Evolutionary conservation across 208 protist species (phyloP).

Genomic region (Leishmania turanica): DNA sequence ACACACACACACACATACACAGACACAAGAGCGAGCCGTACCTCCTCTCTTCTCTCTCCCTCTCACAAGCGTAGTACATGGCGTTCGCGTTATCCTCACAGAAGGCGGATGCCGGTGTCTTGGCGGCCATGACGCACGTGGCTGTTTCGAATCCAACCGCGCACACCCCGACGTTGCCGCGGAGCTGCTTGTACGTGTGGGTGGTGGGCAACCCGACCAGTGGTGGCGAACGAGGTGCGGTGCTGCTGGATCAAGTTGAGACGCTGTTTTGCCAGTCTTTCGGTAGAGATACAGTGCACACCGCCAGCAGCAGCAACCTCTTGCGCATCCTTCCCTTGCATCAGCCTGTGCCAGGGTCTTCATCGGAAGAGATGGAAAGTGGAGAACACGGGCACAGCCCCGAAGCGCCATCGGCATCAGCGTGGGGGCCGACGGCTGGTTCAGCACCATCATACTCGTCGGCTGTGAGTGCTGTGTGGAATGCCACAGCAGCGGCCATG

Average conservation of each 20-base stretch:
- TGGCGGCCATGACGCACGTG: neutral
- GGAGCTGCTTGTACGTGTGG: slow-evolving; percentile 35
- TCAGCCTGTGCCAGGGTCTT: neutral
- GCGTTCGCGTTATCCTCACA: neutral
- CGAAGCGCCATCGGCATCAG: neutral
- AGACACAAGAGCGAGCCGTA: neutral
- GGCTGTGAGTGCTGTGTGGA: slow-evolving; percentile 9
- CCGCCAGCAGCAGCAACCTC: slow-evolving; percentile 21
- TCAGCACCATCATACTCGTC: neutral
- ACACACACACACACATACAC: neutral
- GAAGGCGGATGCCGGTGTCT: neutral
- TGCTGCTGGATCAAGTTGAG: slow-evolving; percentile 14
- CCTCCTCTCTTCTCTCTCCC: neutral
- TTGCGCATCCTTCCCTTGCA: neutral
- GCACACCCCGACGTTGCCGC: neutral
- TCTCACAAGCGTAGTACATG: neutral
- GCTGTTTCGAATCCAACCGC: neutral
- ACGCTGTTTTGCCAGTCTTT: slow-evolving; percentile 17
- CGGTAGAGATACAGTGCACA: slow-evolving; percentile 8
- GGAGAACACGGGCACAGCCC: neutral
- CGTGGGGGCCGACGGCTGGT: too few relatives aligned
- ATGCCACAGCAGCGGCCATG: neutral
- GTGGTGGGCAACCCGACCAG: slow-evolving; percentile 69
- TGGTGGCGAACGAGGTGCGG: slow-evolving; percentile 34
- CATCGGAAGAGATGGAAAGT: neutral